Evolutionary conservation across 805 yeast species (phyloP), one percentile per base, ranked within the genome.

Genomic region (Debaryomyces prosopidis): DNA sequence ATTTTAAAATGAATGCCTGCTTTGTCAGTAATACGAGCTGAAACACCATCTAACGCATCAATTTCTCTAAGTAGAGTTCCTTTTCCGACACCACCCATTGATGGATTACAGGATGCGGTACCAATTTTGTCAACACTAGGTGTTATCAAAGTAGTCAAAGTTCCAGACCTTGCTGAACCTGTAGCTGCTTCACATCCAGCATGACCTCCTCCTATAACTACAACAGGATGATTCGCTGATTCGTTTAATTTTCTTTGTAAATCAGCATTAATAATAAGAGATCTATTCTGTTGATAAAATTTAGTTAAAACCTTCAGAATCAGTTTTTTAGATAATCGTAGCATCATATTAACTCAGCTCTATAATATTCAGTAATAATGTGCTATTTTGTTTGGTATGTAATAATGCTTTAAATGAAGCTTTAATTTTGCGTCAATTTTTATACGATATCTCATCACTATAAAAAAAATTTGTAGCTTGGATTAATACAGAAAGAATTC

Each of bases 171-270:
- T 0, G 98, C 96, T 1, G 96, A 75, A 0, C 92, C 98, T 0
- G 97, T 76, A 2, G 96, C 94, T 0, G 99, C 99, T 65, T 94
- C 99, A 54, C 96, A 85, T 10, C 99, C 99, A 30, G 99, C 99
- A 70, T 94, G 99, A 0, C 99, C 99, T 10, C 96, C 99, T 4
- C 99, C 99, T 16, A 94, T 81, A 4, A 94, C 92, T 1, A 92
- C 77, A 0, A 90, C 97, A 0, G 90, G 92, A 39, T 68, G 71
- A 10, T 55, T 48, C 1, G 65, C 64, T 16, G 69, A 58, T 5
- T 46, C 43, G 3, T 54, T 48, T 12, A 78, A 58, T 17, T 59
- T 60, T 3, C 41, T 37, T 32, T 56, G 52, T 11, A 75, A 54
- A 5, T 74, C 79, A 0, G 76, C 46, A 36, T 69, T 71, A 5